These are phyloP conservation scores for Fusarium annulatum DNA, from an alignment of 2,329 filamentous ascomycete species.

Conservation along the genomic window DNA sequence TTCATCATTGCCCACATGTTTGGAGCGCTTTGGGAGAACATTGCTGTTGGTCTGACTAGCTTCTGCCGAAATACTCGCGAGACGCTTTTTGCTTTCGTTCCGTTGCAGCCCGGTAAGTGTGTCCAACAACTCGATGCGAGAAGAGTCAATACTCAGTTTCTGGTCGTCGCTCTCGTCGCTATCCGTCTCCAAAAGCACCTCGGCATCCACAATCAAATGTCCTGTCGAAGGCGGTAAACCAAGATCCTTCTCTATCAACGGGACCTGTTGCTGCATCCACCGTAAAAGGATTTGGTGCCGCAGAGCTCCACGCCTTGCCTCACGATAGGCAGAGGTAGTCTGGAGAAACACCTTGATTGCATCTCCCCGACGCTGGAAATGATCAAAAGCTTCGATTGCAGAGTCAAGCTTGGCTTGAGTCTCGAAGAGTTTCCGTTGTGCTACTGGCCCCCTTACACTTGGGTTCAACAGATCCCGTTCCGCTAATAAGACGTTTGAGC, in stretches of 20 bases:
- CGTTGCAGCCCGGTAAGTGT: background rate
- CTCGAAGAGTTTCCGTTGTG: conserved; percentile 21
- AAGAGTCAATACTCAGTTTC: background rate
- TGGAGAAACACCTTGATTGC: conserved; percentile 12
- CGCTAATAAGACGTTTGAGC: conserved; percentile 30
- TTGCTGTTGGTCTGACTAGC: background rate
- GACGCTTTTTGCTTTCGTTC: conserved; percentile 27
- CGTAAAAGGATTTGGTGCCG: conserved; percentile 34
- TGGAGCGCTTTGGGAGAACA: conserved; percentile 18
- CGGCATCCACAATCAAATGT: background rate
- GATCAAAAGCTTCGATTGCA: conserved; percentile 29
- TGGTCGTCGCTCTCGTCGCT: conserved; percentile 18
- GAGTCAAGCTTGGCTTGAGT: conserved; percentile 28
- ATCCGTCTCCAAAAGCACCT: background rate
- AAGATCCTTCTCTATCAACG: conserved; percentile 31
- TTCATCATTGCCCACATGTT: background rate
- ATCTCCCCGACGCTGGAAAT: conserved; percentile 10
- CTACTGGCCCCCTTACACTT: conserved; percentile 5
- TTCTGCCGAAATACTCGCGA: conserved; percentile 10
- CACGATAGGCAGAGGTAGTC: conserved; percentile 23
- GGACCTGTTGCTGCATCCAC: conserved; percentile 36
- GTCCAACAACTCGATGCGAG: background rate
- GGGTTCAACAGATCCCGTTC: conserved; percentile 36
- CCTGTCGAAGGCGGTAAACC: conserved; percentile 5
- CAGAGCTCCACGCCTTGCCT: conserved; percentile 17